A percentile compares a stretch with the other conserved stretches of the same genome.
phyloP scores from a whole-genome alignment of 176 grass and related monocot genomes.

The Eragrostis curvula region DNA sequence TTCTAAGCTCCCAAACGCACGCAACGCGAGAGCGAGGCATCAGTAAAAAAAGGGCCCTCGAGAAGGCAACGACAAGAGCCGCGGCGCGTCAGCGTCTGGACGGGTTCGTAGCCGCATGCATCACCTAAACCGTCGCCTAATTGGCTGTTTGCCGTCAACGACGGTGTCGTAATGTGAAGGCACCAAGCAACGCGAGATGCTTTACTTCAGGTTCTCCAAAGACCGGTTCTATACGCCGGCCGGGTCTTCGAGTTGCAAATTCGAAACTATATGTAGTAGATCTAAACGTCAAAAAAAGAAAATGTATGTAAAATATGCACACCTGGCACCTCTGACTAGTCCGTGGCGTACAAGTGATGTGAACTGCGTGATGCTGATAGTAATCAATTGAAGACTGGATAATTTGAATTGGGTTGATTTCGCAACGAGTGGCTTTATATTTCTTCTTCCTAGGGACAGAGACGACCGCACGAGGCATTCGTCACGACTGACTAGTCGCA shows the following conservation, averaged over 20 bases:
- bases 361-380: not conserved
- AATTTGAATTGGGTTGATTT: not conserved
- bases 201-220: not conserved
- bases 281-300: too few species aligned
- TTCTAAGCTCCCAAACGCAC: too few species aligned
- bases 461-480: not conserved
- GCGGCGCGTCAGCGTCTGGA: conserved; percentile 17
- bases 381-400: not conserved
- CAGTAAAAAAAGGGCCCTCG: not conserved
- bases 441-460: not conserved
- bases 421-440: not conserved
- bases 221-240: conserved; percentile 15
- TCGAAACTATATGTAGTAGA: too few species aligned
- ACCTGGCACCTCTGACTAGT: not conserved
- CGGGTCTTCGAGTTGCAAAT: too few species aligned
- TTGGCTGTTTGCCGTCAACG: not conserved
- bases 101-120: conserved; percentile 2
- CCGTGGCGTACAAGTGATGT: not conserved
- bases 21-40: conserved; percentile 4
- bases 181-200: not conserved
- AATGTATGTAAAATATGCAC: not conserved
- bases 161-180: conserved; percentile 16
- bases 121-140: not conserved
- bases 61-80: not conserved
- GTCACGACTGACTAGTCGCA: too few species aligned